A percentile compares a stretch with the other conserved stretches of the same genome.
These are phyloP conservation scores for Phalaenopsis aphrodite DNA, from an alignment of 106 monocot species.

Conservation along the genomic window DNA sequence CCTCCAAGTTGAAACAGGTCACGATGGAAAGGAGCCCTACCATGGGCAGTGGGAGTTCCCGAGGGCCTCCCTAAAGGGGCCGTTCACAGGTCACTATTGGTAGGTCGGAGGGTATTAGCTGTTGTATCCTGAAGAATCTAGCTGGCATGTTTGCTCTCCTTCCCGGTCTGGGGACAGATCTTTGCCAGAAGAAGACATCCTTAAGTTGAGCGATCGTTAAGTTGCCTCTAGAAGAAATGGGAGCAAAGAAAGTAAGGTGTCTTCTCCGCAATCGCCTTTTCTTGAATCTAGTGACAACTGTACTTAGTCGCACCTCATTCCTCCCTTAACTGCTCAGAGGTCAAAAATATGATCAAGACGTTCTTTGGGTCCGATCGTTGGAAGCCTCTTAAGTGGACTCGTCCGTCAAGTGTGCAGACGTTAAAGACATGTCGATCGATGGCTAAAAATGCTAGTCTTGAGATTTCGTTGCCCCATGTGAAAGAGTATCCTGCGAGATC, in stretches of 20 bases:
- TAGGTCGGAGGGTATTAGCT: slow-evolving; percentile 39
- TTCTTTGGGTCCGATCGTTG: slow-evolving; percentile 35
- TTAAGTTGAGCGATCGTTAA: no score
- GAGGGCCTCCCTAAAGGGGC: slow-evolving; percentile 39
- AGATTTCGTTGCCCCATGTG: slow-evolving; percentile 21
- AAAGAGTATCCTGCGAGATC: slow-evolving; percentile 37
- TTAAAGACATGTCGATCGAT: slow-evolving; percentile 22
- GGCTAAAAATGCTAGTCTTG: slow-evolving; percentile 25
- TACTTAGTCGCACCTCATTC: slow-evolving; percentile 15
- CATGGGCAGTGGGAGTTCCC: slow-evolving; percentile 2
- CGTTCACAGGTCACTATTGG: slow-evolving; percentile 40
- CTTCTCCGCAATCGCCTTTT: slow-evolving; percentile 44
- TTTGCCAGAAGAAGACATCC: slow-evolving; percentile 43
- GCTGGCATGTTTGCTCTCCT: background rate
- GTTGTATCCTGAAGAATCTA: slow-evolving; percentile 23
- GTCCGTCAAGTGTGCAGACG: slow-evolving; percentile 26
- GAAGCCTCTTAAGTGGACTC: slow-evolving; percentile 59
- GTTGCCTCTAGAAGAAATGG: slow-evolving; percentile 21
- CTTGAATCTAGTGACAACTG: slow-evolving; percentile 22
- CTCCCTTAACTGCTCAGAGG: slow-evolving; percentile 34
- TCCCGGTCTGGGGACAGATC: slow-evolving; percentile 31
- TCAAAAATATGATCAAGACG: slow-evolving; percentile 45
- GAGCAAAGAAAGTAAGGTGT: slow-evolving; percentile 29
- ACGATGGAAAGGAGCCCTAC: slow-evolving; percentile 55
- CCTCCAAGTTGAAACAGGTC: background rate